phyloP scores from a whole-genome alignment of 2,329 filamentous ascomycete genomes.

The Gaeumannomyces tritici region DNA sequence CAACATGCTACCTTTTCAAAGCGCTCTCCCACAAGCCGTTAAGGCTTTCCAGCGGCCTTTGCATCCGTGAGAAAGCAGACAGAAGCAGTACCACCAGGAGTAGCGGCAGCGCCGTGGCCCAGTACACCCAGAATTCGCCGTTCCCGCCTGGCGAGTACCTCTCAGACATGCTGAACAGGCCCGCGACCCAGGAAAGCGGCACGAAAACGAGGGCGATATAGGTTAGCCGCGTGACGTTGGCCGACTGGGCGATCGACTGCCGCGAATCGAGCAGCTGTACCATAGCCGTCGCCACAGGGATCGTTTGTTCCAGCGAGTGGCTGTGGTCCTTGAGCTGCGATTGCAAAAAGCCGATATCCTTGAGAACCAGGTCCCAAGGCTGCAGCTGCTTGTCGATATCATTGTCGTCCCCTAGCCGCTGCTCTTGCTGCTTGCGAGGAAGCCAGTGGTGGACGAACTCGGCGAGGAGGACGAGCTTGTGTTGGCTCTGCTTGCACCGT shows the following conservation, averaged over 20 bases:
- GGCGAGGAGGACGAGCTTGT: conserved; percentile 7
- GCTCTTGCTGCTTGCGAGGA: not conserved
- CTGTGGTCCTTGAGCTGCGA: conserved; percentile 8
- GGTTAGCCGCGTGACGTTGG: conserved; percentile 7
- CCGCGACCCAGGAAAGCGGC: conserved; percentile 8
- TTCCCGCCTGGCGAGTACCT: conserved; percentile 5
- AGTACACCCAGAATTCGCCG: conserved; percentile 9
- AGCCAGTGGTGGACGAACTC: conserved; percentile 9
- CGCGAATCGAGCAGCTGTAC: conserved; percentile 12
- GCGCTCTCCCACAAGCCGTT: too few relatives aligned
- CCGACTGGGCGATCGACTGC: conserved; percentile 6
- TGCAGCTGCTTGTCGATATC: not conserved
- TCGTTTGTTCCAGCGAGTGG: conserved; percentile 10
- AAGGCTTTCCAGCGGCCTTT: too few relatives aligned
- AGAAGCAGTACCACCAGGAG: too few relatives aligned
- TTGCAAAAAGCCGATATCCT: conserved; percentile 7
- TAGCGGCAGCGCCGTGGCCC: not conserved
- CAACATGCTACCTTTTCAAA: too few relatives aligned
- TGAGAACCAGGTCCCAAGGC: conserved; percentile 6
- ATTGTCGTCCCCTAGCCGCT: not conserved
- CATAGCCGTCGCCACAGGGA: conserved; percentile 10
- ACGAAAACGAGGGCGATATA: conserved; percentile 10
- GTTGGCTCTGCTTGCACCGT: conserved; percentile 9
- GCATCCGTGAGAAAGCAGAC: too few relatives aligned
- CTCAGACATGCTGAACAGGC: conserved; percentile 9